A percentile compares a stretch with the other conserved stretches of the same genome.
Evolutionary conservation across 2,329 filamentous ascomycete genomes (phyloP).

Genomic region (Chaetomiaceae sp.): DNA sequence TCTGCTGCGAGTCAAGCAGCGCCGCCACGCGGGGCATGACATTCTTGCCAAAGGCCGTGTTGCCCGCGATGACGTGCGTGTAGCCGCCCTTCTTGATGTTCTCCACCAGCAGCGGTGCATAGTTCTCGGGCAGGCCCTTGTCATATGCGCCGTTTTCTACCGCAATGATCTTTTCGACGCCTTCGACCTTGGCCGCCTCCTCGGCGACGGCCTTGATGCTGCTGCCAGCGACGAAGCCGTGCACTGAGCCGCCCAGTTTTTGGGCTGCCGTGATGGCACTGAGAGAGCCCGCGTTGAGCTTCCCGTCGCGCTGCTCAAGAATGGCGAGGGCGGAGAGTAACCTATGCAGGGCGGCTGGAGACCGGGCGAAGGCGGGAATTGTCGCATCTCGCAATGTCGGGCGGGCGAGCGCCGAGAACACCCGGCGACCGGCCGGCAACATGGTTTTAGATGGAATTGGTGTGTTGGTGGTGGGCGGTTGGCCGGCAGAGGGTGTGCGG

Average conservation of each 20-base stretch:
- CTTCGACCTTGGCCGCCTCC: constrained; percentile 82
- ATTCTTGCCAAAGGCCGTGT: constrained; percentile 96
- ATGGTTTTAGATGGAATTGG: constrained; percentile 22
- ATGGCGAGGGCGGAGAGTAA: constrained; percentile 85
- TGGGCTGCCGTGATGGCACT: constrained; percentile 81
- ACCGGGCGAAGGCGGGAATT: constrained; percentile 13
- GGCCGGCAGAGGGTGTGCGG: neutral
- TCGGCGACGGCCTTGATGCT: constrained; percentile 72
- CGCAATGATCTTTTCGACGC: constrained; percentile 84
- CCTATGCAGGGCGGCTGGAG: constrained; percentile 56
- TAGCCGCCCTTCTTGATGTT: constrained; percentile 96
- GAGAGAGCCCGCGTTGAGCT: constrained; percentile 76
- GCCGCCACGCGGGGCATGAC: constrained; percentile 87
- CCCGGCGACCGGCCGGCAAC: constrained; percentile 30
- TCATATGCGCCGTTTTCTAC: constrained; percentile 90
- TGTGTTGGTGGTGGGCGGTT: constrained; percentile 3
- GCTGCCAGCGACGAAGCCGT: constrained; percentile 80
- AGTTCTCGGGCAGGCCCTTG: constrained; percentile 93
- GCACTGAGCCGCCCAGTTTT: constrained; percentile 79
- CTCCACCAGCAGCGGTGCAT: constrained; percentile 84
- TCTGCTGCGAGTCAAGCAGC: constrained; percentile 84
- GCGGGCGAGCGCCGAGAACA: constrained; percentile 31
- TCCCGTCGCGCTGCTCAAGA: constrained; percentile 87
- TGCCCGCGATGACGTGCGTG: constrained; percentile 84
- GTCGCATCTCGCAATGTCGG: constrained; percentile 20